Conservation (phyloP, 2,329 filamentous ascomycete genomes). For the Camptophora hylomeconis region DNA sequence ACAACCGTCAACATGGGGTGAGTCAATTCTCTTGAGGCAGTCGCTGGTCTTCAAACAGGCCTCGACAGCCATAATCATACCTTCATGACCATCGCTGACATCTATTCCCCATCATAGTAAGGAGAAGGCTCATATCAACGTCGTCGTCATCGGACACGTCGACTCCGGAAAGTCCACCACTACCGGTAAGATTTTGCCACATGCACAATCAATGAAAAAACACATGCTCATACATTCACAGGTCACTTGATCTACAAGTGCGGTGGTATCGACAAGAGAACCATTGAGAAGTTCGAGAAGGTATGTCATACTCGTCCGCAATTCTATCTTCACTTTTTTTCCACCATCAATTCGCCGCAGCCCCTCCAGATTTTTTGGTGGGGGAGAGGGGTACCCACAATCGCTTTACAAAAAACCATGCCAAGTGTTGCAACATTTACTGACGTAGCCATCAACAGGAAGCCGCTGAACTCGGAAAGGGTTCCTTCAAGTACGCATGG, state of each 20-base stretch:
- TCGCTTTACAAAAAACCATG: slow-evolving; percentile 13
- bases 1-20: slow-evolving; percentile 49
- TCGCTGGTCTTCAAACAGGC: slow-evolving; percentile 6
- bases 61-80: slow-evolving; percentile 10
- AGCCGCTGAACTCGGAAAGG: slow-evolving; percentile 98
- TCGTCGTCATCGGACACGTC: slow-evolving; percentile 99
- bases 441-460: slow-evolving; percentile 44
- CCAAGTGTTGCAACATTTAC: slow-evolving; percentile 3
- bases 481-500: slow-evolving; percentile 99
- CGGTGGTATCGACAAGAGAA: slow-evolving; percentile 99
- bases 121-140: slow-evolving; percentile 93
- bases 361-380: slow-evolving; percentile 19
- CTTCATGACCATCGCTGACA: slow-evolving; percentile 12
- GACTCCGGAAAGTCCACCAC: slow-evolving; percentile 99
- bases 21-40: slow-evolving; percentile 23
- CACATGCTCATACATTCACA: slow-evolving; percentile 29
- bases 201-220: slow-evolving; percentile 19
- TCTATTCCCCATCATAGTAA: slow-evolving; percentile 47
- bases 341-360: slow-evolving; percentile 22
- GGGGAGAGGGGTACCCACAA: slow-evolving; percentile 23
- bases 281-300: slow-evolving; percentile 99
- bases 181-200: slow-evolving; percentile 51
- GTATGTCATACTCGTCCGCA: slow-evolving; percentile 40
- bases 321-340: slow-evolving; percentile 7
- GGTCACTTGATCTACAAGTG: slow-evolving; percentile 99